phyloP scores from a whole-genome alignment of 495 filamentous ascomycete genomes.

The Hapsidospora chrysogenum region DNA sequence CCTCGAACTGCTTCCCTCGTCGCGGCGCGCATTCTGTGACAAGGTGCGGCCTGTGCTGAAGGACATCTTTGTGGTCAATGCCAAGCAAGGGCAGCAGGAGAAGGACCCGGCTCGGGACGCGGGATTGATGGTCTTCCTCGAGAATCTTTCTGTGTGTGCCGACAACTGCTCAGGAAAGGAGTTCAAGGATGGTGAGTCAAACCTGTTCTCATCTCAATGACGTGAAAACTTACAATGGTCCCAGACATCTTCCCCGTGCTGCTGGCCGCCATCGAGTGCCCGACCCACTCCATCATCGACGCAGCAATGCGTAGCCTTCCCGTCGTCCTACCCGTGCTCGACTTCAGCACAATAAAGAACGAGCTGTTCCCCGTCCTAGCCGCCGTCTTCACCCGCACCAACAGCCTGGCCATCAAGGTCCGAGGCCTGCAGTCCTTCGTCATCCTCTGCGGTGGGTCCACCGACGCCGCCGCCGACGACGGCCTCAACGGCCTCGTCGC shows the following conservation, averaged over 20 bases:
- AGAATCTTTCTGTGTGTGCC: constrained; percentile 59
- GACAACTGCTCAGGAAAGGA: constrained; percentile 75
- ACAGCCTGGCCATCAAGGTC: constrained; percentile 84
- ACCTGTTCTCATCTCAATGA: neutral
- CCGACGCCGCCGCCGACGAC: constrained; percentile 36
- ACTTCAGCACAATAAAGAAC: constrained; percentile 91
- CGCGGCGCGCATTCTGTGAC: constrained; percentile 61
- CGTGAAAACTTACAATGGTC: constrained; percentile 8
- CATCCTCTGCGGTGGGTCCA: constrained; percentile 68
- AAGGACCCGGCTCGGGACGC: constrained; percentile 74
- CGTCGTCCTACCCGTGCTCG: constrained; percentile 59
- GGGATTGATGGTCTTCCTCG: constrained; percentile 73
- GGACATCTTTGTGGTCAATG: constrained; percentile 55
- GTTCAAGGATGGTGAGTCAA: constrained; percentile 68
- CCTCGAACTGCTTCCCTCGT: constrained; percentile 54
- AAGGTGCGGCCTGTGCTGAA: constrained; percentile 69
- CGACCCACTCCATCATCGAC: constrained; percentile 79
- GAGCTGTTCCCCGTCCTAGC: constrained; percentile 88
- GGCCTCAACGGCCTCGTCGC: constrained; percentile 50
- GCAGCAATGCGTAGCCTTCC: constrained; percentile 60
- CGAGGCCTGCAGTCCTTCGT: constrained; percentile 77
- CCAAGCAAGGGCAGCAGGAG: constrained; percentile 38
- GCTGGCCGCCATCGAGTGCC: constrained; percentile 63
- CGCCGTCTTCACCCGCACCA: constrained; percentile 77
- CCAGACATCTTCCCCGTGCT: constrained; percentile 76